These are phyloP conservation scores for Penicillium capsulatum DNA, from an alignment of 2,329 filamentous ascomycete genomes.

Conservation along the genomic window DNA sequence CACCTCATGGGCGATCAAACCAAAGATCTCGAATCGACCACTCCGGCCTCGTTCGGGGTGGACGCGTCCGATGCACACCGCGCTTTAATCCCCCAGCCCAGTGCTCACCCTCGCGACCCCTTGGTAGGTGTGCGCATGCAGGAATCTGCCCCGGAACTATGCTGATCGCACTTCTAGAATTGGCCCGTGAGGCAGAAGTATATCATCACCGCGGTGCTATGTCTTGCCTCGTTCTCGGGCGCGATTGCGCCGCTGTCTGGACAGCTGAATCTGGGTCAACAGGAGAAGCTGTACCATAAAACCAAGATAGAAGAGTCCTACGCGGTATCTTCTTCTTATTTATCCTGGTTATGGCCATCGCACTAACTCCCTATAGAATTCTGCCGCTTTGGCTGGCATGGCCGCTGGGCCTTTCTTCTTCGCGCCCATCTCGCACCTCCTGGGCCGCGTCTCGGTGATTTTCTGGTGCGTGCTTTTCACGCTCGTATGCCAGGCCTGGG, in stretches of 20 bases:
- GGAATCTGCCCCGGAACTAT: not conserved
- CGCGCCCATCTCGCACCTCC: conserved; percentile 33
- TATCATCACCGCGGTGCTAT: conserved; percentile 31
- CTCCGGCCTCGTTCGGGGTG: too few relatives aligned
- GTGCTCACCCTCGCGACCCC: conserved; percentile 32
- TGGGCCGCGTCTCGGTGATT: conserved; percentile 39
- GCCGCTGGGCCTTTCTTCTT: conserved; percentile 39
- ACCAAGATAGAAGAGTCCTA: conserved; percentile 31
- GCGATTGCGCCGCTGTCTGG: conserved; percentile 34
- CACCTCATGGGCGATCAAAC: too few relatives aligned
- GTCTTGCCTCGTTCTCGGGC: conserved; percentile 36
- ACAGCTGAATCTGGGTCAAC: conserved; percentile 36
- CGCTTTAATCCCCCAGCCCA: conserved; percentile 39
- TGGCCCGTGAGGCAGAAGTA: conserved; percentile 33
- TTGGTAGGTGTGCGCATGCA: conserved; percentile 23
- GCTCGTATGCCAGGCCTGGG: conserved; percentile 38
- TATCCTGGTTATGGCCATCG: too few relatives aligned
- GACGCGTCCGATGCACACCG: conserved; percentile 24
- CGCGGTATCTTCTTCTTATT: too few relatives aligned
- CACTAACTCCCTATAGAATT: conserved; percentile 30
- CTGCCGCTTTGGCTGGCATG: conserved; percentile 39
- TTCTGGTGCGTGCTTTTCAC: conserved; percentile 39
- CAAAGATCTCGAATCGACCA: too few relatives aligned
- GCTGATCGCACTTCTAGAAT: conserved; percentile 24
- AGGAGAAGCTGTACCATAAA: conserved; percentile 34